Conservation (phyloP, 2,329 filamentous ascomycete genomes). For the Colletotrichum lindemuthianum region DNA sequence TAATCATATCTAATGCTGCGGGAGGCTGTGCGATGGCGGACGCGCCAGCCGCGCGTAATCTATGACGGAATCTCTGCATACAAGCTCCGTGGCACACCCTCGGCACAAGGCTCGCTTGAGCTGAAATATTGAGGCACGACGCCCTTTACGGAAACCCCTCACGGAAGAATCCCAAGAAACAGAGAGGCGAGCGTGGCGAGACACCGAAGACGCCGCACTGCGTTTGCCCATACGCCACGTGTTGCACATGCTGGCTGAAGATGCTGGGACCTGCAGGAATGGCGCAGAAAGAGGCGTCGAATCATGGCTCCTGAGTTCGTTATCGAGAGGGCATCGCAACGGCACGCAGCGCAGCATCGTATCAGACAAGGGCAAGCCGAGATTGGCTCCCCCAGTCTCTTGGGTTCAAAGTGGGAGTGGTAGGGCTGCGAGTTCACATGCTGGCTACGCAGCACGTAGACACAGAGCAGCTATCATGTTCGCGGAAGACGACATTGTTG, state of each 20-base stretch:
- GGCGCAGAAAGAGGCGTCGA: constrained; percentile 12
- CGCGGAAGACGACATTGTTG: background rate
- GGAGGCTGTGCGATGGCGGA: constrained; percentile 15
- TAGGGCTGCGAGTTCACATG: constrained; percentile 15
- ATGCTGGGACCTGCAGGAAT: constrained; percentile 20
- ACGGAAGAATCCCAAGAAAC: constrained; percentile 6
- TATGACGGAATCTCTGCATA: constrained; percentile 28
- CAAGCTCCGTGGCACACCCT: background rate
- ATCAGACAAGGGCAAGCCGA: background rate
- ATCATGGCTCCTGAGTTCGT: constrained; percentile 4
- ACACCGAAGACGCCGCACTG: constrained; percentile 2
- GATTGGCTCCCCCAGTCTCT: background rate
- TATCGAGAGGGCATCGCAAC: background rate
- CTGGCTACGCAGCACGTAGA: background rate
- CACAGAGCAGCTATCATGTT: background rate
- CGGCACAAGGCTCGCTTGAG: constrained; percentile 1
- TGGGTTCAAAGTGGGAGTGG: background rate
- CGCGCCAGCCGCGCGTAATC: constrained; percentile 24
- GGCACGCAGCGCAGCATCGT: background rate
- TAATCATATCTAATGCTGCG: background rate
- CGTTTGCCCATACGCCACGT: constrained; percentile 11
- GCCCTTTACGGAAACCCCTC: constrained; percentile 22
- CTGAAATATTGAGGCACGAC: constrained; percentile 25
- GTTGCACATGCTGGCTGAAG: constrained; percentile 20
- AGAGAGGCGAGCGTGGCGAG: background rate